These are phyloP conservation scores for Camelina laxa DNA, from an alignment of 345 rosid species.

Conservation along the genomic window DNA sequence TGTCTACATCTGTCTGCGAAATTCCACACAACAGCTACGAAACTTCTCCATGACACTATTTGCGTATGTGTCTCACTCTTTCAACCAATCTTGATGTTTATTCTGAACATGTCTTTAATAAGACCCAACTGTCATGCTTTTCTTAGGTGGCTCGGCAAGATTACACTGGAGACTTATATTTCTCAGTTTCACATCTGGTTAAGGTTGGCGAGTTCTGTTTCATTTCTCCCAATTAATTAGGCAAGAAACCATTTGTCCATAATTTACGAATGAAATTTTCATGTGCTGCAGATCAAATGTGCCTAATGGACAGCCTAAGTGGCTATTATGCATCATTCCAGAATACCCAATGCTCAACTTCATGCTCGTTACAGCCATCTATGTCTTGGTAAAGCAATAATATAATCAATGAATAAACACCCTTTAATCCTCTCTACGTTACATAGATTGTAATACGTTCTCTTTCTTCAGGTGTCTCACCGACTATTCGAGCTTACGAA, in stretches of 20 bases:
- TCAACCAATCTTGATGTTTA: slow-evolving; percentile 24
- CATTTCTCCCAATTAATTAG: slow-evolving; percentile 18
- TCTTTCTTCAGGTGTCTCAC: slow-evolving; percentile 66
- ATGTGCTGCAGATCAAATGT: slow-evolving; percentile 64
- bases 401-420: not conserved
- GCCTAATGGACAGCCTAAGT: slow-evolving; percentile 93
- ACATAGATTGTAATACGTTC: not conserved
- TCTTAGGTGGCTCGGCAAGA: slow-evolving; percentile 95
- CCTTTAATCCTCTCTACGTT: not conserved
- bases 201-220: slow-evolving; percentile 61
- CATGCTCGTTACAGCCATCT: slow-evolving; percentile 92
- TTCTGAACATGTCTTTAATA: slow-evolving; percentile 23
- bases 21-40: slow-evolving; percentile 80
- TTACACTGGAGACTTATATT: slow-evolving; percentile 93
- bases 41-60: slow-evolving; percentile 73
- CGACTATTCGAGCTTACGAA: slow-evolving; percentile 83
- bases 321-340: slow-evolving; percentile 92
- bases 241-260: slow-evolving; percentile 4
- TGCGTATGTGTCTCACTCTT: slow-evolving; percentile 62
- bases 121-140: slow-evolving; percentile 30
- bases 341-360: slow-evolving; percentile 92
- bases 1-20: slow-evolving; percentile 91
- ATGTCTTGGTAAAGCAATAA: slow-evolving; percentile 65
- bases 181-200: slow-evolving; percentile 98
- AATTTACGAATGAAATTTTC: not conserved